Evolutionary conservation across 1,139 yeast species (phyloP).

Genomic region (Magnusiomyces paraingens): DNA sequence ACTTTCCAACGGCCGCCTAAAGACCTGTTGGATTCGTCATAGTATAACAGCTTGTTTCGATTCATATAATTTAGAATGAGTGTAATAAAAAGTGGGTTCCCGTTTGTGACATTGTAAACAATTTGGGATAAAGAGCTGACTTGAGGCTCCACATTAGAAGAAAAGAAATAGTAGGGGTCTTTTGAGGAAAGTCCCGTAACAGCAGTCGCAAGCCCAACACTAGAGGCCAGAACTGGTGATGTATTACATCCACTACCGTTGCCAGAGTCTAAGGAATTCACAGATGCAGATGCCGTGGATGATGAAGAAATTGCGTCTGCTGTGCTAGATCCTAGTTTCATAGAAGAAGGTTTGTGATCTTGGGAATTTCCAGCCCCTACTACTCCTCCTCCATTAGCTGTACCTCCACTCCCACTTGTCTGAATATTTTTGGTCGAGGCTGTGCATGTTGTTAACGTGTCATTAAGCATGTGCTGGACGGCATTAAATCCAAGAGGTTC

Average conservation of each 20-base stretch:
- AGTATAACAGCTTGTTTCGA: constrained; percentile 23
- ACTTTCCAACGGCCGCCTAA: constrained; percentile 28
- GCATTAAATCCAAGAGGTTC: constrained; percentile 25
- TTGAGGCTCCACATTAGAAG: constrained; percentile 21
- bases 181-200: too few relatives aligned
- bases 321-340: too few relatives aligned
- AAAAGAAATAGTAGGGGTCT: not conserved
- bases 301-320: too few relatives aligned
- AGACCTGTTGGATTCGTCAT: constrained; percentile 20
- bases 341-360: too few relatives aligned
- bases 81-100: constrained; percentile 29
- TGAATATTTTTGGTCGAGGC: not conserved
- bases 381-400: too few relatives aligned
- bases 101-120: constrained; percentile 26
- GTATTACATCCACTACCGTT: not conserved
- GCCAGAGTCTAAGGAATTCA: not conserved
- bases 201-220: too few relatives aligned
- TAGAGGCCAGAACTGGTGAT: not conserved
- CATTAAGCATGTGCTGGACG: constrained; percentile 24
- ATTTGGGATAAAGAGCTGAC: constrained; percentile 26
- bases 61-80: constrained; percentile 23
- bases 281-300: too few relatives aligned
- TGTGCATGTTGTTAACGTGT: constrained; percentile 23
- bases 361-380: too few relatives aligned
- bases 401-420: too few relatives aligned